Conservation (phyloP, 257 asterid species). For the Solanum etuberosum region DNA sequence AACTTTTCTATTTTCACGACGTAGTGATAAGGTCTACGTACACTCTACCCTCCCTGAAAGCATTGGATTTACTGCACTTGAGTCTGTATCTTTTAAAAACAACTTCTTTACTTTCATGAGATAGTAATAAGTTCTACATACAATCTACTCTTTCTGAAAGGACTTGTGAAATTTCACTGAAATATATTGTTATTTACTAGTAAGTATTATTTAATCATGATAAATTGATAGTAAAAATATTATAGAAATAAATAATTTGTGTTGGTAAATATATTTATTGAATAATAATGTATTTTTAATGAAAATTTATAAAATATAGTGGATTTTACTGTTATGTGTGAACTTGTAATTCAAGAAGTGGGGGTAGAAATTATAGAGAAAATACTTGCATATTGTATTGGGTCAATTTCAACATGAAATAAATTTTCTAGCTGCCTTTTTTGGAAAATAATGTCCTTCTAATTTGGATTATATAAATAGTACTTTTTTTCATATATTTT, state of each 20-base stretch:
- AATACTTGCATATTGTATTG: background rate
- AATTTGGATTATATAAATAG: background rate
- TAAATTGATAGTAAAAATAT: no score
- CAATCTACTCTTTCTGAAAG: no score
- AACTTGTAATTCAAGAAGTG: background rate
- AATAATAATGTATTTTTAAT: background rate
- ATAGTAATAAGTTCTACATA: no score
- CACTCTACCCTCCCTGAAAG: background rate
- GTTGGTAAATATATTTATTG: background rate
- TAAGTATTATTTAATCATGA: background rate
- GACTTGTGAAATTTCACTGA: background rate
- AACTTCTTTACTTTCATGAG: no score
- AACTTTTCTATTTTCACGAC: no score
- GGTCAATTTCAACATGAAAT: background rate
- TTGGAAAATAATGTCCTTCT: background rate
- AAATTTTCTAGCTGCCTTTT: background rate
- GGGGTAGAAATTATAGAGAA: background rate
- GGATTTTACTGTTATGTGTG: background rate
- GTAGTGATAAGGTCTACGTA: rapidly evolving
- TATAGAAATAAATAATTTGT: background rate
- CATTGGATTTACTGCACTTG: rapidly evolving
- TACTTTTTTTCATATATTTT: background rate
- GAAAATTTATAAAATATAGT: background rate
- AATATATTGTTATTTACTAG: no score
- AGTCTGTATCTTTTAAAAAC: no score